Conservation (phyloP, 106 monocot genomes). For the Apostasia ramifera region DNA sequence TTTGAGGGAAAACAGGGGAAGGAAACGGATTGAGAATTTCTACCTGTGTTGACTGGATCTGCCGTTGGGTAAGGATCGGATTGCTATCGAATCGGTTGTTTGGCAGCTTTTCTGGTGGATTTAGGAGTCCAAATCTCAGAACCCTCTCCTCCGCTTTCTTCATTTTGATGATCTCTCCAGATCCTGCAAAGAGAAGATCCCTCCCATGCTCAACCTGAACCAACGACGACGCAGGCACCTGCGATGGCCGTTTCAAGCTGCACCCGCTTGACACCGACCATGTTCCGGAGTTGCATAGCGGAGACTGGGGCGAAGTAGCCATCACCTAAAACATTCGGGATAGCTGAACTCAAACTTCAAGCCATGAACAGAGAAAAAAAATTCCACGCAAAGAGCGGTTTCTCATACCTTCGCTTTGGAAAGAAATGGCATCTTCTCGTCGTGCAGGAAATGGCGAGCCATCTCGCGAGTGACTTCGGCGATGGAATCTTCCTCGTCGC, state of each 20-base stretch:
- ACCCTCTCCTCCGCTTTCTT: constrained; percentile 9
- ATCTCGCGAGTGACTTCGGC: constrained; percentile 38
- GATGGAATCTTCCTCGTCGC: constrained; percentile 49
- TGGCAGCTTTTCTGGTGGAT: background rate
- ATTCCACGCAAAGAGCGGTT: too few relatives aligned
- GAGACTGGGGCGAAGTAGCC: constrained; percentile 45
- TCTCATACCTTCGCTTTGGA: background rate
- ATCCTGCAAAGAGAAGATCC: constrained; percentile 52
- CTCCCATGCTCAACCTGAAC: constrained; percentile 16
- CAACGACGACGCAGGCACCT: constrained; percentile 32
- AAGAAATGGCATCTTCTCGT: constrained; percentile 1
- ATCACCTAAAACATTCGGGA: constrained; percentile 2
- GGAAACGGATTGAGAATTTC: background rate
- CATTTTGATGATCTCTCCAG: constrained; percentile 35
- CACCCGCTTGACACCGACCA: constrained; percentile 14
- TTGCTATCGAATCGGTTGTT: background rate
- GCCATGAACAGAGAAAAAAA: background rate
- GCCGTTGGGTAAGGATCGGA: constrained; percentile 19
- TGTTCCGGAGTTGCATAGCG: constrained; percentile 16
- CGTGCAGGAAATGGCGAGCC: constrained; percentile 34
- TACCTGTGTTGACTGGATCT: constrained; percentile 45
- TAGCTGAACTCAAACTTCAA: background rate
- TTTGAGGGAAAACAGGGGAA: background rate
- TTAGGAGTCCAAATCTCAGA: constrained; percentile 4
- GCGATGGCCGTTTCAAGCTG: constrained; percentile 24